Percentiles rank a stretch among this genome's conserved stretches.
phyloP scores from a whole-genome alignment of 805 yeast genomes.

The Nakazawaea anatomiae region DNA sequence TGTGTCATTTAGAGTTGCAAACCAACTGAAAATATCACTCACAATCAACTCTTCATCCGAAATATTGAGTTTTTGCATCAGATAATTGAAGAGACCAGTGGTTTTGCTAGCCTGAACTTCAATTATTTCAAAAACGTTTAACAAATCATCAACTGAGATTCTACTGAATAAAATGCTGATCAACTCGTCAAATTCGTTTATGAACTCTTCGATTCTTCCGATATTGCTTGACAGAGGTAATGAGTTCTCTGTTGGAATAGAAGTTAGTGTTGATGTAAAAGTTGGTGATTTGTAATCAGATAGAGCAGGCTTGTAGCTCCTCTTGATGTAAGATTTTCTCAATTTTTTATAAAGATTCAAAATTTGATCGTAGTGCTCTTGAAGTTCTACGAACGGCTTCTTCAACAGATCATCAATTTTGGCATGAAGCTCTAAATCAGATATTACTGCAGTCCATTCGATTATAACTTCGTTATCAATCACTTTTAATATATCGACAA shows the following conservation, averaged over 20 bases:
- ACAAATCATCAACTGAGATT: conserved; percentile 70
- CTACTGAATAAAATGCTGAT: conserved; percentile 51
- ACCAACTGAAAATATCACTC: conserved; percentile 66
- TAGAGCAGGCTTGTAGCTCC: conserved; percentile 59
- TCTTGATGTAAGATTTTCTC: conserved; percentile 65
- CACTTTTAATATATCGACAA: conserved; percentile 59
- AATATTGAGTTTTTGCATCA: conserved; percentile 29
- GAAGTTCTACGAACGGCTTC: conserved; percentile 13
- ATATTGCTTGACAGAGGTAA: conserved; percentile 39
- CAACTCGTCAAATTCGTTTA: conserved; percentile 57
- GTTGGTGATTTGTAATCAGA: conserved; percentile 28
- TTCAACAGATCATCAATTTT: conserved; percentile 11
- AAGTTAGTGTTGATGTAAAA: conserved; percentile 33
- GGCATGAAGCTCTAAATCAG: conserved; percentile 20
- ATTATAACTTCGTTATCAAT: conserved; percentile 59
- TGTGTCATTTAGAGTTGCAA: conserved; percentile 48
- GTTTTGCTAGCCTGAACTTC: conserved; percentile 63
- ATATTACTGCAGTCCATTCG: conserved; percentile 39
- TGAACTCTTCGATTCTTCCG: conserved; percentile 51
- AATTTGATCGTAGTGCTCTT: conserved; percentile 18
- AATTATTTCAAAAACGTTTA: conserved; percentile 62
- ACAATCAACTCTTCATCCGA: conserved; percentile 54
- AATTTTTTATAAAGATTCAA: conserved; percentile 52
- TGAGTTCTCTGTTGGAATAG: conserved; percentile 40
- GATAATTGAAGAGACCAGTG: conserved; percentile 52